These are phyloP conservation scores for Zygosaccharomyces bisporus DNA, from an alignment of 805 yeast genomes.

Conservation along the genomic window DNA sequence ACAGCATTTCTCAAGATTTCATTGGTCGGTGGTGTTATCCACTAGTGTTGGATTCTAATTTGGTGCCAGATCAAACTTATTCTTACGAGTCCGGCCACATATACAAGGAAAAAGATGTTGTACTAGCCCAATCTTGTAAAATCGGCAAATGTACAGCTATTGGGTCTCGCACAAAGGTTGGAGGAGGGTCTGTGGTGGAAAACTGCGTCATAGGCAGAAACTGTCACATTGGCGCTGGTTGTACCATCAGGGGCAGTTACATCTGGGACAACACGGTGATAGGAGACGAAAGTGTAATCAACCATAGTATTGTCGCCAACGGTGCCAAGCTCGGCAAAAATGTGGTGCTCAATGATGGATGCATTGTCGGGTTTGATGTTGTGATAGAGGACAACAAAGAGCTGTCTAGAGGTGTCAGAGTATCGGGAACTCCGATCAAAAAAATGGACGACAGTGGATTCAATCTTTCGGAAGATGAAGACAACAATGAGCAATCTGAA, in stretches of 20 bases:
- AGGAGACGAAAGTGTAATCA: slow-evolving; percentile 57
- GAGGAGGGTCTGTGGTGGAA: slow-evolving; percentile 63
- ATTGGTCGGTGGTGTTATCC: slow-evolving; percentile 93
- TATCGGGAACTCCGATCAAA: slow-evolving; percentile 47
- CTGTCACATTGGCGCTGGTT: slow-evolving; percentile 80
- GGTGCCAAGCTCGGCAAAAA: slow-evolving; percentile 51
- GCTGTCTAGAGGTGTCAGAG: slow-evolving; percentile 49
- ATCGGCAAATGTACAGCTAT: slow-evolving; percentile 77
- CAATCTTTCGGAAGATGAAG: slow-evolving; percentile 33
- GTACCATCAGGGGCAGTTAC: slow-evolving; percentile 65
- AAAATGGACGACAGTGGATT: slow-evolving; percentile 31
- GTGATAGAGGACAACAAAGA: slow-evolving; percentile 51
- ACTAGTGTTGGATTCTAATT: slow-evolving; percentile 79
- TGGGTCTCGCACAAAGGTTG: slow-evolving; percentile 72
- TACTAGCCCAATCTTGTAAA: slow-evolving; percentile 88
- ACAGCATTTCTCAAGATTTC: slow-evolving; percentile 84
- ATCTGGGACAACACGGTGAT: slow-evolving; percentile 82
- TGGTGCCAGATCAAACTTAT: slow-evolving; percentile 67
- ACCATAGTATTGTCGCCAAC: slow-evolving; percentile 68
- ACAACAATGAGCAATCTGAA: slow-evolving; percentile 21
- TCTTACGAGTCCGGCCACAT: slow-evolving; percentile 79
- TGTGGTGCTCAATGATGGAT: slow-evolving; percentile 58
- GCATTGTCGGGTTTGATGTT: slow-evolving; percentile 76
- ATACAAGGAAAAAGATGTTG: slow-evolving; percentile 84
- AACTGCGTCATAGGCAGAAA: slow-evolving; percentile 81